A percentile compares a stretch with the other conserved stretches of the same genome.
Evolutionary conservation across 2,329 filamentous ascomycete species (phyloP).

Genomic region (Hymenoscyphus scutula): DNA sequence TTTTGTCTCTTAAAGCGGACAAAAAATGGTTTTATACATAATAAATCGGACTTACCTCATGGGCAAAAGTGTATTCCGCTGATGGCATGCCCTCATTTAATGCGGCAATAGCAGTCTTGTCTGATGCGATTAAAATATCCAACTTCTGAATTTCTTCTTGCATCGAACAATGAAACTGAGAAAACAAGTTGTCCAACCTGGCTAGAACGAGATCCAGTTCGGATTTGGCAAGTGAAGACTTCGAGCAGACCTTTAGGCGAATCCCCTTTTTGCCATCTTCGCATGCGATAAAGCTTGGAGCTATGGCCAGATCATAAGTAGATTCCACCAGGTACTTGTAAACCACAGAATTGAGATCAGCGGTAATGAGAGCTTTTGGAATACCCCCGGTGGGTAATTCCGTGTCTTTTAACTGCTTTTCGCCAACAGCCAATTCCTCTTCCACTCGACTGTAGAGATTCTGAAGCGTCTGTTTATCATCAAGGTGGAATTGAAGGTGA

Average conservation of each 20-base stretch:
- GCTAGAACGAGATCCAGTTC: conserved; percentile 7
- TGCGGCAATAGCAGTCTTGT: conserved; percentile 3
- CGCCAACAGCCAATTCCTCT: conserved; percentile 1
- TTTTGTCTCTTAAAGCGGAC: neutral
- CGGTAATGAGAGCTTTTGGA: conserved; percentile 8
- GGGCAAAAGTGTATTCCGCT: conserved; percentile 5
- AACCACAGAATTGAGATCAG: neutral
- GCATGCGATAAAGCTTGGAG: neutral
- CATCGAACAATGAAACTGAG: neutral
- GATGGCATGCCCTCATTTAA: conserved; percentile 7
- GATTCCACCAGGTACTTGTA: neutral
- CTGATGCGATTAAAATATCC: conserved; percentile 8
- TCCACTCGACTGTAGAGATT: neutral
- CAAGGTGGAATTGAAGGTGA: conserved; percentile 8
- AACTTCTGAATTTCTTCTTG: conserved; percentile 6
- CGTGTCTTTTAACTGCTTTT: neutral
- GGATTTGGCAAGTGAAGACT: neutral
- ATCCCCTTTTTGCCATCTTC: conserved; percentile 6
- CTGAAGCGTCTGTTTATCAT: conserved; percentile 4
- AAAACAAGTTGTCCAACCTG: neutral
- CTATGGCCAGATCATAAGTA: conserved; percentile 7
- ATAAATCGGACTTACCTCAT: conserved; percentile 3
- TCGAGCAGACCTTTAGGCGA: neutral
- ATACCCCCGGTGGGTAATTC: neutral
- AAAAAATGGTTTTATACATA: neutral